Base-by-base conservation (phyloP, 2,329 filamentous ascomycete genomes). In the Dothideomycetidae sp. region DNA sequence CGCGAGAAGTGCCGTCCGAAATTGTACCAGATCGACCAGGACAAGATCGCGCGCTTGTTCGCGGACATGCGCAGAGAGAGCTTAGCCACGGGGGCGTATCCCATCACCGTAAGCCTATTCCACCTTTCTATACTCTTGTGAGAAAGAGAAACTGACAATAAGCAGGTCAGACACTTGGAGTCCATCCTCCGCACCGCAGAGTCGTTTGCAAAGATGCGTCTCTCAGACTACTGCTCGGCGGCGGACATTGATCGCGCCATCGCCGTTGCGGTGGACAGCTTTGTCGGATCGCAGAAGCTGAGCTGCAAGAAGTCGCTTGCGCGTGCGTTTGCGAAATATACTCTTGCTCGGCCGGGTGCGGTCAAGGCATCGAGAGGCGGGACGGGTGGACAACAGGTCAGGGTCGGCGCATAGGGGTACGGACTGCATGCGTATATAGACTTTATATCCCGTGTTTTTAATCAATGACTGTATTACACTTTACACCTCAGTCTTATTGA, bases 161-260 rank as follows among this genome's bases (percentile, higher is more conserved):
- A 12, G 14, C 47, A 93, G 85, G 83, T 94, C 46, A 86, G 90
- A 66, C 90, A 98, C 64, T 68, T 98, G 21, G 90, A 98, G 70
- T 88, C 88, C 44, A 94, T 96, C 53, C 92, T 98, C 64, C 83
- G 90, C 53, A 93, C 93, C 53, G 78, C 78, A 40, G 90, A 98
- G 58, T 66, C 86, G 0, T 98, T 98, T 63, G 92, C 82, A 60
- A 88, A 93, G 53, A 98, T 98, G 90, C 80, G 90, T 10, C 68
- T 98, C n/a, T 90, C 82, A 0, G 90, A 98, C 48, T 96, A 93
- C 65, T 93, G 88, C 60, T 79, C 80, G 4, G 64, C 81, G 2
- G 73, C 81, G 42, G 90, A 98, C 54, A 93, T 98, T 50, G 90
- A 98, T 60, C 83, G 90, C 30, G 90, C 90, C 41, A 98, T 98